A percentile compares a stretch with the other conserved stretches of the same genome.
Evolutionary conservation across 2,329 filamentous ascomycete genomes (phyloP).

Genomic region (Aspergillus arachidicola): DNA sequence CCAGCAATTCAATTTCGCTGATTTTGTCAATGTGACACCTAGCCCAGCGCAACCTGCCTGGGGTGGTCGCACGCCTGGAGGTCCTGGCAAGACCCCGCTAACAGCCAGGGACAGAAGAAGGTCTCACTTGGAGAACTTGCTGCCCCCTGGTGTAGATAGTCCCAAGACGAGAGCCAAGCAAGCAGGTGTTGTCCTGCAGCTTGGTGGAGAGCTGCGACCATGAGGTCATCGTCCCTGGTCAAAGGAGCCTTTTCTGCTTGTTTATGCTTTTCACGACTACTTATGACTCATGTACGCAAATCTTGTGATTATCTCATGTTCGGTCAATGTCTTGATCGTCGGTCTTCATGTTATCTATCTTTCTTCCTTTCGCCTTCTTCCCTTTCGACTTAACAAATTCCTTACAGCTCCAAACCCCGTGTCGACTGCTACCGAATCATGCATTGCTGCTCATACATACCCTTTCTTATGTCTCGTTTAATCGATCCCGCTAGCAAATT

Average conservation of each 20-base stretch:
- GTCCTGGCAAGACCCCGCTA: constrained; percentile 67
- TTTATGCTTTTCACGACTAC: constrained; percentile 25
- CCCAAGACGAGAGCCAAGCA: constrained; percentile 46
- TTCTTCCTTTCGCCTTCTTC: background rate
- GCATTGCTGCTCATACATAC: constrained; percentile 21
- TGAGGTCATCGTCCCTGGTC: constrained; percentile 28
- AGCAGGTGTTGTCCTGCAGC: constrained; percentile 63
- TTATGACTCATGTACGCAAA: constrained; percentile 25
- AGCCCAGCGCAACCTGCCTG: constrained; percentile 89
- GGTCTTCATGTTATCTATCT: constrained; percentile 8
- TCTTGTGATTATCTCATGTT: constrained; percentile 22
- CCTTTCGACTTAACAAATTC: background rate
- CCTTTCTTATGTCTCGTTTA: constrained; percentile 14
- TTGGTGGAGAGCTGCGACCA: constrained; percentile 65
- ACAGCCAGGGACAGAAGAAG: constrained; percentile 69
- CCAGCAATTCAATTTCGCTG: constrained; percentile 87
- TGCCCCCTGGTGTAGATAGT: constrained; percentile 56
- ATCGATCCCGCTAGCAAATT: constrained; percentile 9
- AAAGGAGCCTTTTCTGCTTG: constrained; percentile 13
- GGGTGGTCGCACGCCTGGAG: constrained; percentile 60
- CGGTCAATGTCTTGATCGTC: constrained; percentile 21
- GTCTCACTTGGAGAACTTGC: constrained; percentile 80
- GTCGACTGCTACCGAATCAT: constrained; percentile 7
- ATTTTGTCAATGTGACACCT: constrained; percentile 96
- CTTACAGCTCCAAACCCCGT: background rate